Percentiles rank a stretch among this genome's conserved stretches.
These are phyloP conservation scores for Podospora conica DNA, from an alignment of 495 filamentous ascomycete species.

Conservation along the genomic window DNA sequence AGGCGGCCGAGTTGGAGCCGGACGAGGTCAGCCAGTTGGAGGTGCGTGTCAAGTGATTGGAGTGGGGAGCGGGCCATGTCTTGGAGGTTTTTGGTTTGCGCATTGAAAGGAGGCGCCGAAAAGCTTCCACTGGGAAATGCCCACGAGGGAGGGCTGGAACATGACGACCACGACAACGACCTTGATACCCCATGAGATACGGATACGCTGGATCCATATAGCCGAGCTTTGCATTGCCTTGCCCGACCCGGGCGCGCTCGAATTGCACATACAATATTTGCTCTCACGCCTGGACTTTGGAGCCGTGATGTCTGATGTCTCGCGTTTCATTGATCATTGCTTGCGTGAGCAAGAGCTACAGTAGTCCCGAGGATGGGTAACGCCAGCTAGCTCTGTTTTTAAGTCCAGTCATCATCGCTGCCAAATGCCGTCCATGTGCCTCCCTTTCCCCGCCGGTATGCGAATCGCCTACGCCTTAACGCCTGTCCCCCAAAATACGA, in stretches of 20 bases:
- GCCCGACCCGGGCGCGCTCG: background rate
- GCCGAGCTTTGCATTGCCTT: background rate
- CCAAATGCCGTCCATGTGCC: background rate
- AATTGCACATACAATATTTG: background rate
- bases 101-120: background rate
- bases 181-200: background rate
- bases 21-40: constrained; percentile 74
- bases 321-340: background rate
- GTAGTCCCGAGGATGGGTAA: background rate
- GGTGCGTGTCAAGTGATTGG: constrained; percentile 51
- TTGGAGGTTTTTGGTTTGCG: background rate
- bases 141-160: background rate
- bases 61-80: background rate
- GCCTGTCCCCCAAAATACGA: constrained; percentile 4
- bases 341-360: background rate
- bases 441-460: background rate
- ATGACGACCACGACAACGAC: background rate
- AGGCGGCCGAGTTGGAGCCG: constrained; percentile 56
- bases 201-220: background rate
- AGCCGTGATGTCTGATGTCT: background rate
- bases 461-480: constrained; percentile 14
- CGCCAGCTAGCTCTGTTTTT: background rate
- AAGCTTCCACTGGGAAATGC: background rate
- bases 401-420: background rate
- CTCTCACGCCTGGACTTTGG: background rate